These are phyloP conservation scores for Cystobasidium pallidum DNA, from an alignment of 1,284 basidiomycete species.

Conservation along the genomic window DNA sequence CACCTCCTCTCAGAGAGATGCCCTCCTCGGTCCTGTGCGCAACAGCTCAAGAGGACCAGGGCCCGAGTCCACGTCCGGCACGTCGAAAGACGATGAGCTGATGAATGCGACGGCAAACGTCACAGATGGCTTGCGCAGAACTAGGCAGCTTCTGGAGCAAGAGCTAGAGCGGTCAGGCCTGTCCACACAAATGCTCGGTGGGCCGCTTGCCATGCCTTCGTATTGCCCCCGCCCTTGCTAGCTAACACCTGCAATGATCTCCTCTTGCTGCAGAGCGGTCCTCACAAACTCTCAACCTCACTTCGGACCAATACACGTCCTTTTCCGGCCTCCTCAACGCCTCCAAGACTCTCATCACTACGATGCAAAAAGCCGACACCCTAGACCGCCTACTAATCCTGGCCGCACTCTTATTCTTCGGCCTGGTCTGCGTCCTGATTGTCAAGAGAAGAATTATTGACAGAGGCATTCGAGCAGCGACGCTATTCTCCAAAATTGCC, in stretches of 20 bases:
- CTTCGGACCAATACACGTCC: slow-evolving; percentile 76
- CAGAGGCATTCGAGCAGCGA: slow-evolving; percentile 49
- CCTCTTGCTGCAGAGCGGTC: slow-evolving; percentile 67
- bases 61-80: neutral
- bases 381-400: slow-evolving; percentile 84
- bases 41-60: neutral
- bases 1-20: slow-evolving; percentile 64
- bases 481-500: slow-evolving; percentile 16
- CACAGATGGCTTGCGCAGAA: slow-evolving; percentile 80
- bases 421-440: slow-evolving; percentile 80
- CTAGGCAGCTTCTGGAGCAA: slow-evolving; percentile 79
- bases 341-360: slow-evolving; percentile 78
- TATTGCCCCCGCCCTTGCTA: neutral
- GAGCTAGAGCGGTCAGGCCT: slow-evolving; percentile 87
- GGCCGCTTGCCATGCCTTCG: neutral
- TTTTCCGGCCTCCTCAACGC: slow-evolving; percentile 73
- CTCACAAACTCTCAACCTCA: slow-evolving; percentile 71
- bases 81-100: slow-evolving; percentile 72
- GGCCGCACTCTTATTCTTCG: slow-evolving; percentile 75
- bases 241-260: neutral
- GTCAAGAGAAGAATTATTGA: slow-evolving; percentile 83
- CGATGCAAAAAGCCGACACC: slow-evolving; percentile 84
- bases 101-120: slow-evolving; percentile 86
- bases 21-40: slow-evolving; percentile 61
- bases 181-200: slow-evolving; percentile 80